Base-by-base conservation (phyloP, 2,329 filamentous ascomycete species). In the Magnaporthales sp. region DNA sequence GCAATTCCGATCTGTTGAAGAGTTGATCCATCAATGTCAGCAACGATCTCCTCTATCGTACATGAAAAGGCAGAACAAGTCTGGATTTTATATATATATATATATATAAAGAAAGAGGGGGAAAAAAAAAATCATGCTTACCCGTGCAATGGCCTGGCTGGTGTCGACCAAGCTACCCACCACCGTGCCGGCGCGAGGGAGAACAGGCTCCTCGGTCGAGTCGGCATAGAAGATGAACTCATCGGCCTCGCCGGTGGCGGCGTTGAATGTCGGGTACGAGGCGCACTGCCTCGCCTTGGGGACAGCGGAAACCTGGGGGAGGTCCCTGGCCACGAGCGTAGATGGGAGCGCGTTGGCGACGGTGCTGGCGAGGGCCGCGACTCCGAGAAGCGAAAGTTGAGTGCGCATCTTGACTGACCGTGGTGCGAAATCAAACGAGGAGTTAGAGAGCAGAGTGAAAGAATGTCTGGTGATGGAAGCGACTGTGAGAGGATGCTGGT, bases 171-270 rank as follows among this genome's bases (percentile, higher is more conserved):
- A 19, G 8, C 15, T 27, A 1, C 15, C 30, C 11, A 64, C 24
- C 10, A 19, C 26, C 9, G 31, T 27, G 22, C 62, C 62, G n/a
- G 32, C 62, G 11, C 2, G 2, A 9, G 24, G 1, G 13, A 24
- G n/a, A 11, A 64, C 62, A 13, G 32, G 32, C 62, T 32, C n/a
- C 22, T 64, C 62, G 30, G 32, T 64, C n/a, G 32, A 51, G 3
- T 31, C 22, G 62, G 62, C 62, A 15, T 51, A 64, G 31, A 64
- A 46, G 9, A 9, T 9, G 31, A 32, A 64, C 13, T 32, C 31
- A 13, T 22, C 30, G n/a, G 62, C 62, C 62, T 64, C 62, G 31
- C 62, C 62, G 13, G 32, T 64, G 30, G n/a, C 62, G n/a, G 22
- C 6, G 22, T 64, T 15, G 32, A 46, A 64, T 4, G 13, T 46